phyloP scores from a whole-genome alignment of 306 rosid genomes.

The Mimosa bimucronata region DNA sequence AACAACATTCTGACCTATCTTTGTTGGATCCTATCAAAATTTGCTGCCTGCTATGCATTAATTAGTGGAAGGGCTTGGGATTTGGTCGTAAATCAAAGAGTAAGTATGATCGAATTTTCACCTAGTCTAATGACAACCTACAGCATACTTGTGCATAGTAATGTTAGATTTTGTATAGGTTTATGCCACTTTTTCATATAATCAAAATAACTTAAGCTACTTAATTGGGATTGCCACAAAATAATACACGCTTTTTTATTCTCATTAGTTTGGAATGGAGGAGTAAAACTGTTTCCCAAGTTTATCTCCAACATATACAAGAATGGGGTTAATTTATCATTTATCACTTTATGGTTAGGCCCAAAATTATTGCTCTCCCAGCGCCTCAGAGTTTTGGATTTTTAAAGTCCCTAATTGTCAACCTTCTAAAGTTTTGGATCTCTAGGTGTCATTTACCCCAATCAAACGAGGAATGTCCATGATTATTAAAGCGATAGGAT shows the following conservation, averaged over 20 bases:
- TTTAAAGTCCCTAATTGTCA: too few species aligned
- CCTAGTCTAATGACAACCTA: too few species aligned
- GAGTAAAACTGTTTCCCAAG: neutral
- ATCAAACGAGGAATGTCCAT: too few species aligned
- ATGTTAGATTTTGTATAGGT: too few species aligned
- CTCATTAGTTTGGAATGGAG: neutral
- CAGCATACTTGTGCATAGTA: neutral
- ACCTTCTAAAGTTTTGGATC: too few species aligned
- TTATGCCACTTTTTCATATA: neutral
- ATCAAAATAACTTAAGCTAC: neutral
- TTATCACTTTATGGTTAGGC: too few species aligned
- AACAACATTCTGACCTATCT: slow-evolving; percentile 56
- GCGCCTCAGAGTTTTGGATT: too few species aligned
- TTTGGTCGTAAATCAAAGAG: slow-evolving; percentile 65
- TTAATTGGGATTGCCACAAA: neutral
- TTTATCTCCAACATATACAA: neutral
- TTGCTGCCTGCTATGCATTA: slow-evolving; percentile 64
- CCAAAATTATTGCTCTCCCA: too few species aligned
- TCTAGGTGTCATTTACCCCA: too few species aligned
- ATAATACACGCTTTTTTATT: neutral
- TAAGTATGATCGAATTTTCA: too few species aligned
- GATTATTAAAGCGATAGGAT: too few species aligned
- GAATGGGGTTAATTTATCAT: too few species aligned
- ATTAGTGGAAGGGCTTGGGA: slow-evolving; percentile 82
- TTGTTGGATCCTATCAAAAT: slow-evolving; percentile 77